These are phyloP conservation scores for Monascus ruber DNA, from an alignment of 2,329 filamentous ascomycete genomes.

Conservation along the genomic window DNA sequence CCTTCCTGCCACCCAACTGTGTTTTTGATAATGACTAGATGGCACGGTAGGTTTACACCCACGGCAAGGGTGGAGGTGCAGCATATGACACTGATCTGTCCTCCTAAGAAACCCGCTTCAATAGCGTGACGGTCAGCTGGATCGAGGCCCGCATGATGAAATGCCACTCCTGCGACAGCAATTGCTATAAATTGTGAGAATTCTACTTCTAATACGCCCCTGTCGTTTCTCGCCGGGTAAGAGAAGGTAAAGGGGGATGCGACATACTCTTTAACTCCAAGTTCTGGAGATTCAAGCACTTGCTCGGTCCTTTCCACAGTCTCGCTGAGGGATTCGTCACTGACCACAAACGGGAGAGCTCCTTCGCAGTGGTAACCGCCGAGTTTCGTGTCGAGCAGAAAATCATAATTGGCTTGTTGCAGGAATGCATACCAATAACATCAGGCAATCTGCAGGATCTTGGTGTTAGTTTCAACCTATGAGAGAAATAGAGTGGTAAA, in stretches of 20 bases:
- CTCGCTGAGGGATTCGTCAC: constrained; percentile 40
- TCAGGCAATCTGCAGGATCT: constrained; percentile 45
- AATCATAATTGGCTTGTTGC: constrained; percentile 66
- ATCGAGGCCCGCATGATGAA: constrained; percentile 70
- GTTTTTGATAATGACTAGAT: constrained; percentile 73
- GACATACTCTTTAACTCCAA: constrained; percentile 47
- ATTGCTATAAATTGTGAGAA: constrained; percentile 22
- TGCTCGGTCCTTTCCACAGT: constrained; percentile 52
- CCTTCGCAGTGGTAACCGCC: constrained; percentile 54
- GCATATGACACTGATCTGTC: constrained; percentile 69
- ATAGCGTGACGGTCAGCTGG: constrained; percentile 51
- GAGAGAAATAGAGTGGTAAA: neutral
- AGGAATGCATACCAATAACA: constrained; percentile 55
- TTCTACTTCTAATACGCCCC: neutral
- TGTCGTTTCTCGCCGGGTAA: no score
- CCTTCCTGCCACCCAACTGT: constrained; percentile 55
- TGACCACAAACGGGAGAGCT: constrained; percentile 56
- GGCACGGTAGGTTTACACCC: constrained; percentile 72
- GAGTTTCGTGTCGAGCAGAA: constrained; percentile 72
- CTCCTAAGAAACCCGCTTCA: constrained; percentile 57
- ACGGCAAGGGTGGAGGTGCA: constrained; percentile 79
- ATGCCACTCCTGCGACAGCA: constrained; percentile 55
- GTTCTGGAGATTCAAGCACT: constrained; percentile 42
- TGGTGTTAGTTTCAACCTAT: constrained; percentile 1
- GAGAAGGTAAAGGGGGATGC: no score